Conservation (phyloP, 202 grass and related monocot species). For the Panicum virgatum region DNA sequence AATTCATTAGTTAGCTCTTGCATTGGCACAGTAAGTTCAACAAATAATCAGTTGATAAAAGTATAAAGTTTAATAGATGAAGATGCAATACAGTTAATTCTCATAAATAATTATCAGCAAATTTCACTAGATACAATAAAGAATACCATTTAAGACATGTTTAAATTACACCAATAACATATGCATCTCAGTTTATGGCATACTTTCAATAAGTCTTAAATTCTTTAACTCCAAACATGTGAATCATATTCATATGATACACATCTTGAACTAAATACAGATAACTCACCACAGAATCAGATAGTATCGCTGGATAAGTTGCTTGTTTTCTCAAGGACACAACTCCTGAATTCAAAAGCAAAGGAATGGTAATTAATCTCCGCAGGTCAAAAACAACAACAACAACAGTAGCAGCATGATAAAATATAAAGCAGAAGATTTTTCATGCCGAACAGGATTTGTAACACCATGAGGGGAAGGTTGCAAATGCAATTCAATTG, state of each 20-base stretch:
- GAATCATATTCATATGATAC: constrained; percentile 14
- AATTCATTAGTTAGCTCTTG: constrained; percentile 21
- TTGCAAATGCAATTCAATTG: constrained; percentile 4
- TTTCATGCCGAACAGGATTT: constrained; percentile 1
- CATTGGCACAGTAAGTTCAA: not conserved
- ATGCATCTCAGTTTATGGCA: not conserved
- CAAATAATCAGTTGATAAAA: constrained; percentile 13
- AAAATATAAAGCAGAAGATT: constrained; percentile 8
- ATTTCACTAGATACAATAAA: constrained; percentile 2
- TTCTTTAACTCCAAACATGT: not conserved
- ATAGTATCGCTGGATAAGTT: constrained; percentile 35
- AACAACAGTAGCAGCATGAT: constrained; percentile 17
- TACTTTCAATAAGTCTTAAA: constrained; percentile 6
- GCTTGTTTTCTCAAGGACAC: constrained; percentile 39
- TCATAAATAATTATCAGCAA: not conserved
- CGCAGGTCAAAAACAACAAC: not conserved
- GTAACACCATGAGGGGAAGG: not conserved
- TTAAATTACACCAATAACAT: constrained; percentile 8
- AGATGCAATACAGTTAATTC: constrained; percentile 16
- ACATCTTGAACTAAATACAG: constrained; percentile 24
- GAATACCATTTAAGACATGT: constrained; percentile 23
- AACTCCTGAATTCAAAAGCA: constrained; percentile 41
- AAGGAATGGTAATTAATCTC: constrained; percentile 27
- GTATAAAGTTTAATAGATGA: constrained; percentile 12
- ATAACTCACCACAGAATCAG: constrained; percentile 53